Base-by-base conservation (phyloP, 2,329 filamentous ascomycete genomes). In the Penicillium sp. region DNA sequence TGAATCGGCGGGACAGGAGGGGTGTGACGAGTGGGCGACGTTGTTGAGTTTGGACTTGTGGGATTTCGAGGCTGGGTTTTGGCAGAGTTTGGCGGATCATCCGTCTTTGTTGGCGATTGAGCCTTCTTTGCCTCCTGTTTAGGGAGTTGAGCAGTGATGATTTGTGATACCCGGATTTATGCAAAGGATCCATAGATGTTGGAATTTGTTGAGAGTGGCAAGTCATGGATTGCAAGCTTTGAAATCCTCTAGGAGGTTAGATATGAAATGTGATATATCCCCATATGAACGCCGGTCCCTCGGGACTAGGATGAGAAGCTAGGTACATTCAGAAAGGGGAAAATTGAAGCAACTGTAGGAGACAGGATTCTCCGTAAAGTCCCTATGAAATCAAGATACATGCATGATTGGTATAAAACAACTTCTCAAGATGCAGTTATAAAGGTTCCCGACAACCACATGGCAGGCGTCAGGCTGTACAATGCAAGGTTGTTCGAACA, bases 1-100 rank as follows among this genome's bases (percentile, higher is more conserved):
- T 12, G 52, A 55, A n/a, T 5, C 35, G 14, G 35, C 42, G 7
- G 49, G 52, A 7, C 53, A 56, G 13, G 55, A 56, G 28, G 52
- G 47, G 0, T 53, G 33, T 38, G 54, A 59, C 22, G 61, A 59
- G 38, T 63, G 59, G 60, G 50, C 61, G 11, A 52, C 52, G 6
- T 38, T 62, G 16, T 39, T 61, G 34, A 56, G 56, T 18, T 54
- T 58, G 28, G 56, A 63, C 50, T 29, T 58, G 29, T 63, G 56
- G 61, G 62, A 64, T 50, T 62, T 59, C 18, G 61, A 64, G 49
- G 54, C 56, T 34, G 60, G 54, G 3, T 64, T 64, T 30, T 64
- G 59, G 62, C 54, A 62, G 39, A 58, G 51, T 37, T 25, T 64
- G 40, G 60, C 62, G 13, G 62, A 64, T 49, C 62, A 64, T 45